These are phyloP conservation scores for Cercospora sojina DNA, from an alignment of 2,329 filamentous ascomycete species.

Conservation along the genomic window DNA sequence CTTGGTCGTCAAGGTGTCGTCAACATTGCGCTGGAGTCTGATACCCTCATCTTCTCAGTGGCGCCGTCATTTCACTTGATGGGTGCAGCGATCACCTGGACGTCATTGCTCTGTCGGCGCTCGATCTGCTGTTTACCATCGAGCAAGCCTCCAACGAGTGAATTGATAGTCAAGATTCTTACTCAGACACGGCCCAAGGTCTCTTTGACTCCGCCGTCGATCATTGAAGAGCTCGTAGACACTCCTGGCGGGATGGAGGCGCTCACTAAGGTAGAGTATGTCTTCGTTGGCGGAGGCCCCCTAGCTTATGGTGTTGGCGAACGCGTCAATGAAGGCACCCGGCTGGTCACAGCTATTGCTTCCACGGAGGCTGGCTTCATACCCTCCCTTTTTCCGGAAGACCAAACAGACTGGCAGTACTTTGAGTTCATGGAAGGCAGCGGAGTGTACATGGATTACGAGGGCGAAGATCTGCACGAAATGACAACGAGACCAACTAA, in stretches of 20 bases:
- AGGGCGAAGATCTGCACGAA: slow-evolving; percentile 34
- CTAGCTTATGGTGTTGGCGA: slow-evolving; percentile 19
- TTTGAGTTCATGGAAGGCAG: slow-evolving; percentile 25
- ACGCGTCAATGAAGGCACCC: slow-evolving; percentile 15
- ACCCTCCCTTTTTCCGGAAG: slow-evolving; percentile 22
- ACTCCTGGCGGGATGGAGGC: not conserved
- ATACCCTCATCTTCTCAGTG: not conserved
- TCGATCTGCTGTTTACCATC: slow-evolving; percentile 16
- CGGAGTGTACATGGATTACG: slow-evolving; percentile 17
- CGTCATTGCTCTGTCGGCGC: slow-evolving; percentile 13
- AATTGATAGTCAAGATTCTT: slow-evolving; percentile 17
- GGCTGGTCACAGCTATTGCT: slow-evolving; percentile 16
- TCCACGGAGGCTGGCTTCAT: slow-evolving; percentile 26
- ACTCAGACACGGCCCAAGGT: slow-evolving; percentile 9
- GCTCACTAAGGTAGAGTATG: slow-evolving; percentile 11
- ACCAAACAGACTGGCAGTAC: slow-evolving; percentile 23
- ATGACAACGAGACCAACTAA: slow-evolving; percentile 35
- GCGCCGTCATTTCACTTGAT: slow-evolving; percentile 25
- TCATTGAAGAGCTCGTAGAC: slow-evolving; percentile 21
- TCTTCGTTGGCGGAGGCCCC: slow-evolving; percentile 22
- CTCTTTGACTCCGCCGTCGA: slow-evolving; percentile 17
- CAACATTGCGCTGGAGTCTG: not conserved
- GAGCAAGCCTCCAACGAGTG: slow-evolving; percentile 16
- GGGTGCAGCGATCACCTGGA: slow-evolving; percentile 17
- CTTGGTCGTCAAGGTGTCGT: slow-evolving; percentile 10